These are phyloP conservation scores for Pseudocercospora fuligena DNA, from an alignment of 2,329 filamentous ascomycete genomes.

Conservation along the genomic window DNA sequence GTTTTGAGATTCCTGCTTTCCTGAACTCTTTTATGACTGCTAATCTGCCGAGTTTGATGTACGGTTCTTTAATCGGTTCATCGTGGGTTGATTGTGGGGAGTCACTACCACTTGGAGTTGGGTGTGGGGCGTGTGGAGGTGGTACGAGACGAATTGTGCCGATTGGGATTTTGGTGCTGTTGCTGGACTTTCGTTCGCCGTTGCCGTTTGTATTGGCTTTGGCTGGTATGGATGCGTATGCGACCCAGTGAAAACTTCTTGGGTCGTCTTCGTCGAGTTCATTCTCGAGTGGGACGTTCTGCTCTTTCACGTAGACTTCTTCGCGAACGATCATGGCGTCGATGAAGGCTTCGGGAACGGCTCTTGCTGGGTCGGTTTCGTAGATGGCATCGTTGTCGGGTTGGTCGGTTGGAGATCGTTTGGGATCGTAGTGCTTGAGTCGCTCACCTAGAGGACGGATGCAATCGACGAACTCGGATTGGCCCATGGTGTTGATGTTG, in stretches of 20 bases:
- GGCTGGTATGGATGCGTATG: conserved; percentile 68
- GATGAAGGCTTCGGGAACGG: conserved; percentile 51
- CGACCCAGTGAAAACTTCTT: conserved; percentile 82
- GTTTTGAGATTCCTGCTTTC: conserved; percentile 62
- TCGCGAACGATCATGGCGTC: conserved; percentile 64
- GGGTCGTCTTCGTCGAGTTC: conserved; percentile 83
- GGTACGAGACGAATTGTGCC: conserved; percentile 82
- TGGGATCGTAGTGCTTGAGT: conserved; percentile 39
- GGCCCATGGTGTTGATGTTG: conserved; percentile 8
- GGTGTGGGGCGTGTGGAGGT: conserved; percentile 65
- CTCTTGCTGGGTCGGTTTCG: conserved; percentile 36
- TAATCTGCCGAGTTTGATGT: conserved; percentile 80
- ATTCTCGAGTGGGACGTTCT: conserved; percentile 62
- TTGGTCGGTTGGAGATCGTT: conserved; percentile 35
- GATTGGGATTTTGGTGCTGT: conserved; percentile 60
- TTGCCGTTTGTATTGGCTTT: conserved; percentile 42
- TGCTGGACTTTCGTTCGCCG: conserved; percentile 42
- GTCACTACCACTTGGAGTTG: conserved; percentile 34
- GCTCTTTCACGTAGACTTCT: conserved; percentile 63
- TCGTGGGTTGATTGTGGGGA: conserved; percentile 22
- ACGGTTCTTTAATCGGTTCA: conserved; percentile 63
- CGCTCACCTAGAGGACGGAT: conserved; percentile 37
- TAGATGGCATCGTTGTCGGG: conserved; percentile 36
- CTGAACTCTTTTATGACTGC: conserved; percentile 62
- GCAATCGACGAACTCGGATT: conserved; percentile 39